phyloP scores from a whole-genome alignment of 148 eudicot species.

The Beta vulgaris region DNA sequence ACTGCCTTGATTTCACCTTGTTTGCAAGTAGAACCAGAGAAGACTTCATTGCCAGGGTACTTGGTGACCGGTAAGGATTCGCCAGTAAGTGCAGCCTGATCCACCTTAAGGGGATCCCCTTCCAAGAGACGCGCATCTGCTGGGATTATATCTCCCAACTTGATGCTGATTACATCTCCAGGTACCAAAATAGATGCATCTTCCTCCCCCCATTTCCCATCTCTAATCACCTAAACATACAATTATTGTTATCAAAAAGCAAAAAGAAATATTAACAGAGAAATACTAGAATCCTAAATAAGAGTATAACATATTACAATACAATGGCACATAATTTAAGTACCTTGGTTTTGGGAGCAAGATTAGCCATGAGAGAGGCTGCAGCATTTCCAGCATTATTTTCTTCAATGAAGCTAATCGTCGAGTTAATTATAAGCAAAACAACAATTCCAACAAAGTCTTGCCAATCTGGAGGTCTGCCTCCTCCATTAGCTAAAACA shows the following conservation, averaged over 20 bases:
- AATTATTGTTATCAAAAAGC: background rate
- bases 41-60: conserved; percentile 55
- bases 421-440: conserved; percentile 64
- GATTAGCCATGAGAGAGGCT: conserved; percentile 73
- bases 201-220: conserved; percentile 69
- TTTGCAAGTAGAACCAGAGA: conserved; percentile 78
- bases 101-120: conserved; percentile 75
- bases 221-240: conserved; percentile 51
- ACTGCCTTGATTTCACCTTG: conserved; percentile 78
- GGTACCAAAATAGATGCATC: conserved; percentile 69
- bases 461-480: conserved; percentile 72
- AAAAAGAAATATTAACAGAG: too few relatives aligned
- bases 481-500: conserved; percentile 69
- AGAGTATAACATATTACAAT: too few relatives aligned
- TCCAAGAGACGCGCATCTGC: conserved; percentile 80
- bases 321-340: too few relatives aligned
- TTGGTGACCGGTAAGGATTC: conserved; percentile 71
- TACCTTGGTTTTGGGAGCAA: conserved; percentile 70
- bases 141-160: conserved; percentile 78
- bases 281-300: too few relatives aligned
- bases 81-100: conserved; percentile 78
- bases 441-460: conserved; percentile 74
- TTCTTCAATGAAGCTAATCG: conserved; percentile 71
- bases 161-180: conserved; percentile 69
- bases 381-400: conserved; percentile 77